A percentile compares a stretch with the other conserved stretches of the same genome.
Conservation (phyloP, 176 grass and related monocot species). For the Oryza australiensis region DNA sequence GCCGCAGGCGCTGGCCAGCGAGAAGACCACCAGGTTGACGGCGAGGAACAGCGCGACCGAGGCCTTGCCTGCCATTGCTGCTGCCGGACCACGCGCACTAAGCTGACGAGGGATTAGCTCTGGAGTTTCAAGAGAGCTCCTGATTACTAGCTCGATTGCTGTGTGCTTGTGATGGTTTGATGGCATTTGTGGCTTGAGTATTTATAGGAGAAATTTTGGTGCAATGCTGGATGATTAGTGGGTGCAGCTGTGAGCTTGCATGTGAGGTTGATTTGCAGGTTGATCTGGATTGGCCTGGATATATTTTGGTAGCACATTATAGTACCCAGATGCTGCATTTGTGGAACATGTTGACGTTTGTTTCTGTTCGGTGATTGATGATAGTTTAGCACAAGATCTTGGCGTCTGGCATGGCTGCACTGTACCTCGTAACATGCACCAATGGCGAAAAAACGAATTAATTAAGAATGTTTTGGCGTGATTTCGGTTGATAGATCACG, state of each 20-base stretch:
- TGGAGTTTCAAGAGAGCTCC: not conserved
- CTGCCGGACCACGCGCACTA: constrained; percentile 14
- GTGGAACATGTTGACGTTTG: not conserved
- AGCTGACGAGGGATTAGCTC: not conserved
- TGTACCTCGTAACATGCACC: constrained; percentile 13
- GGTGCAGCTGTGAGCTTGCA: not conserved
- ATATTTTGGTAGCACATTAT: not conserved
- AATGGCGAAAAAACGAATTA: not conserved
- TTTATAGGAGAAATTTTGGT: not conserved
- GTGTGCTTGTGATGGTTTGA: constrained; percentile 19
- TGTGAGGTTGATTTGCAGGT: not conserved
- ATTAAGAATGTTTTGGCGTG: not conserved
- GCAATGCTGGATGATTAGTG: not conserved
- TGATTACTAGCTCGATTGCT: not conserved
- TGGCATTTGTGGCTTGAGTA: not conserved
- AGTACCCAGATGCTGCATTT: constrained; percentile 30
- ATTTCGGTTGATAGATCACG: not conserved
- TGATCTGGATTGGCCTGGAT: not conserved
- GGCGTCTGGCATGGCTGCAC: not conserved
- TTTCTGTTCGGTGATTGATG: constrained; percentile 20
- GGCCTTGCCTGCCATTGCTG: constrained; percentile 43
- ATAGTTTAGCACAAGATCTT: constrained; percentile 16
- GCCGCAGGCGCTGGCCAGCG: constrained; percentile 16
- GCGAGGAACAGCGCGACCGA: constrained; percentile 32
- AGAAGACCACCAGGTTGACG: constrained; percentile 34